Conservation (phyloP, 441 rosid genomes). For the Lepidium campestre region DNA sequence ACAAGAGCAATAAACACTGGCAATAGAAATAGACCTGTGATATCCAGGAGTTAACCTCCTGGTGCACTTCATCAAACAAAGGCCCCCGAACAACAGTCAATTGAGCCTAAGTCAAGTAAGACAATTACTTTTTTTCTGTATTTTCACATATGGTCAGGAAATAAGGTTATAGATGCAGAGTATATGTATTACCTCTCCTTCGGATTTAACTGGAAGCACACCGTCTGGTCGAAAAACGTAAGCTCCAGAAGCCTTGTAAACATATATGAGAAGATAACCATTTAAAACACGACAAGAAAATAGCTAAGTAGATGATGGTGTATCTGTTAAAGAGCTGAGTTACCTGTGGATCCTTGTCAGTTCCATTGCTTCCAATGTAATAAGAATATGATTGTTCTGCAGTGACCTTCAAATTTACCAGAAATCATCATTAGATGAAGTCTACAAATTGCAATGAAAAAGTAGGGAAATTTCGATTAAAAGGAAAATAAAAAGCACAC, state of each 20-base stretch:
- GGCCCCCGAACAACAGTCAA: constrained; percentile 50
- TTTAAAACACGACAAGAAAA: neutral
- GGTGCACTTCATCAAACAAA: constrained; percentile 69
- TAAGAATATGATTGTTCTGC: constrained; percentile 51
- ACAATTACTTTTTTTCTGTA: constrained; percentile 2
- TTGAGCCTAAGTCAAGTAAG: constrained; percentile 36
- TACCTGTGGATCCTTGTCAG: constrained; percentile 68
- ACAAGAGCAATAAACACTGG: neutral
- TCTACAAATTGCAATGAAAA: neutral
- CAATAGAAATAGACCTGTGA: constrained; percentile 47
- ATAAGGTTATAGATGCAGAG: constrained; percentile 4
- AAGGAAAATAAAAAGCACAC: neutral
- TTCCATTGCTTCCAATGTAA: constrained; percentile 62
- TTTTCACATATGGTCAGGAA: neutral
- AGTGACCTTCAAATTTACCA: constrained; percentile 35
- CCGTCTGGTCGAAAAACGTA: constrained; percentile 72
- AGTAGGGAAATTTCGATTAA: neutral
- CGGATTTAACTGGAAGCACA: constrained; percentile 35
- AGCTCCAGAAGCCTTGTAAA: constrained; percentile 68
- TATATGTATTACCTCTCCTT: constrained; percentile 41
- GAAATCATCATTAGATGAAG: constrained; percentile 12
- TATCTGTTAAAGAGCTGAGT: constrained; percentile 12
- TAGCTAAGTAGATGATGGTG: neutral
- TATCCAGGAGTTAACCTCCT: constrained; percentile 55
- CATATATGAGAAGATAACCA: neutral